Conservation (phyloP, 495 filamentous ascomycete species). For the Jackrogersella multiformis region DNA sequence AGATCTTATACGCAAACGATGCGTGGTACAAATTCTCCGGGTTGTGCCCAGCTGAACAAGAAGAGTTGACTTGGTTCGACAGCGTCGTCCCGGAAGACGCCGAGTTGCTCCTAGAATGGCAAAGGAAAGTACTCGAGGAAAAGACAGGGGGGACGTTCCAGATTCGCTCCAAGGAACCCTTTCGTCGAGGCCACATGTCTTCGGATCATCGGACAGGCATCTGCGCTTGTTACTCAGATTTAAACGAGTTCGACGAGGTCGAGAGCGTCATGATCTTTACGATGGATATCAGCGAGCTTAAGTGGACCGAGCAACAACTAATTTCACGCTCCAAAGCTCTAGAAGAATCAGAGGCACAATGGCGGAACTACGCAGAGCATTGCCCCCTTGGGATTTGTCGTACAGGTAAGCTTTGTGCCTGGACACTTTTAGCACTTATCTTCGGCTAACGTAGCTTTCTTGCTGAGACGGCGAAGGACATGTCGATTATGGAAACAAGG, state of each 20-base stretch:
- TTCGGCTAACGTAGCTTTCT: no score
- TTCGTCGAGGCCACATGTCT: conserved; percentile 33
- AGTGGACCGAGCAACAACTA: conserved; percentile 53
- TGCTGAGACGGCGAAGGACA: conserved; percentile 64
- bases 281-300: conserved; percentile 58
- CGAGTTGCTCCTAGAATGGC: conserved; percentile 31
- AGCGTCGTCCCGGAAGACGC: conserved; percentile 37
- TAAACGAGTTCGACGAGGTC: conserved; percentile 40
- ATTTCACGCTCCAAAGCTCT: conserved; percentile 54
- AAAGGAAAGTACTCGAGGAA: conserved; percentile 24
- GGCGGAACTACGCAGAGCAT: conserved; percentile 73
- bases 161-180: conserved; percentile 36
- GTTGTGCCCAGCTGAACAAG: conserved; percentile 17
- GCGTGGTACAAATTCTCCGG: conserved; percentile 40
- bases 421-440: no score
- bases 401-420: no score
- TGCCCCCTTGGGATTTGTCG: conserved; percentile 75
- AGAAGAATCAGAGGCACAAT: conserved; percentile 69
- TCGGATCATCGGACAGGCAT: conserved; percentile 39
- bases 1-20: conserved; percentile 40
- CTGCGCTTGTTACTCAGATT: conserved; percentile 43
- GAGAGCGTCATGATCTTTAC: conserved; percentile 44
- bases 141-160: conserved; percentile 41
- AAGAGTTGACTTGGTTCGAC: conserved; percentile 30
- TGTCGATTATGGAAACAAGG: conserved; percentile 72